Conservation (phyloP, 176 grass and related monocot species). For the Musa acuminata region DNA sequence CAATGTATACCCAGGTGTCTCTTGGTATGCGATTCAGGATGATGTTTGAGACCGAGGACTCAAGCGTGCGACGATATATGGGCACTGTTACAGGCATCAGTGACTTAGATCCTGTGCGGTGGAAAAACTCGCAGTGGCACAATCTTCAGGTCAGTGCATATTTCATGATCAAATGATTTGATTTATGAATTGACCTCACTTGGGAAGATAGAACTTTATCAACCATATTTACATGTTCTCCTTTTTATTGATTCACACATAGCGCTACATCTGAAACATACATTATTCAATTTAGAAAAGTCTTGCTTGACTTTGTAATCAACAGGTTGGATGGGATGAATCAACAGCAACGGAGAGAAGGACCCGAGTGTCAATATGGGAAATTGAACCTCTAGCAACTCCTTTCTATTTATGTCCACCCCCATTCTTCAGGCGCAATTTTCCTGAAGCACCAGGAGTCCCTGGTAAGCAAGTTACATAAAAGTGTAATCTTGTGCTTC, state of each 20-base stretch:
- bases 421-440: conserved; percentile 74
- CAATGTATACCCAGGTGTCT: conserved; percentile 93
- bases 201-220: neutral
- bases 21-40: conserved; percentile 98
- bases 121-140: conserved; percentile 98
- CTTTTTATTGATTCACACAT: neutral
- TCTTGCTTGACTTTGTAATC: conserved; percentile 1
- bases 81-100: conserved; percentile 93
- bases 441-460: conserved; percentile 65
- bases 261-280: too few relatives aligned
- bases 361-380: conserved; percentile 93
- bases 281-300: too few relatives aligned
- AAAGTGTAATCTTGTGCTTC: neutral
- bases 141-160: conserved; percentile 75
- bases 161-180: neutral
- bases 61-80: conserved; percentile 89
- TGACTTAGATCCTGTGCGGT: conserved; percentile 67
- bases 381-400: conserved; percentile 92
- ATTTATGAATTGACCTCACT: neutral
- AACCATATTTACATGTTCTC: neutral
- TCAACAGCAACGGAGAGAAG: conserved; percentile 79
- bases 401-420: conserved; percentile 99
- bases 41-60: conserved; percentile 98
- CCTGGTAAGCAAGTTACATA: conserved; percentile 31
- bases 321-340: conserved; percentile 98